A percentile compares a stretch with the other conserved stretches of the same genome.
phyloP scores from a whole-genome alignment of 1,139 yeast genomes.

The Protomyces lactucae-debilis region DNA sequence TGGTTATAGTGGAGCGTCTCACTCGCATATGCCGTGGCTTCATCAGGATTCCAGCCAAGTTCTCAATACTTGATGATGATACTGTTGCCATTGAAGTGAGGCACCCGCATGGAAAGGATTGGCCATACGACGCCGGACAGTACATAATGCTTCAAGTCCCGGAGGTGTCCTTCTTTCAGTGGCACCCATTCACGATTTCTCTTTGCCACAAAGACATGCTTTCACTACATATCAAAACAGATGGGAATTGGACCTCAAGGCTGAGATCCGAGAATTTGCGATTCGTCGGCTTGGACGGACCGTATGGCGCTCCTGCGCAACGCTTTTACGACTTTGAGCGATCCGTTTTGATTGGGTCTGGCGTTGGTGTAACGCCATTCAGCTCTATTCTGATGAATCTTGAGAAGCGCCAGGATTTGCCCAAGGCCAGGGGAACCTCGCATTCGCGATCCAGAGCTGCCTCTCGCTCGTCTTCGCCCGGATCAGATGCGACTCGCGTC shows the following conservation, averaged over 20 bases:
- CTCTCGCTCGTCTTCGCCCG: background rate
- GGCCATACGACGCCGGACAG: conserved; percentile 6
- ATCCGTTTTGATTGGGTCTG: conserved; percentile 9
- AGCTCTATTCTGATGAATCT: background rate
- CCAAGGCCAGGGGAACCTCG: background rate
- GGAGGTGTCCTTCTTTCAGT: conserved; percentile 3
- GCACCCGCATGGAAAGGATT: background rate
- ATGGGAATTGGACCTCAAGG: conserved; percentile 3
- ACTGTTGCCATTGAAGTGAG: background rate
- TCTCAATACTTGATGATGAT: background rate
- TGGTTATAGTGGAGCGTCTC: background rate
- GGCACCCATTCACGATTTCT: conserved; percentile 18
- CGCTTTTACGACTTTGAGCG: conserved; percentile 10
- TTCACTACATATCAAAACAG: conserved; percentile 1
- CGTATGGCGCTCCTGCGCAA: conserved; percentile 15
- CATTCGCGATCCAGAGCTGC: background rate
- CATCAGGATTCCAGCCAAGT: background rate
- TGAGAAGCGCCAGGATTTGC: background rate
- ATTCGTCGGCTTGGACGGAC: conserved; percentile 3
- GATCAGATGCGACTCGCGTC: background rate
- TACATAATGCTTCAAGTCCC: conserved; percentile 8
- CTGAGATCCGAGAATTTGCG: background rate
- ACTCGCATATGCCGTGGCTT: background rate
- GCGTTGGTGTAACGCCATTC: background rate
- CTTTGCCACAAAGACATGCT: background rate